Evolutionary conservation across 371 early-diverging fungal species (phyloP), one percentile per base, ranked within the genome.

Genomic region (Smittium culicis): DNA sequence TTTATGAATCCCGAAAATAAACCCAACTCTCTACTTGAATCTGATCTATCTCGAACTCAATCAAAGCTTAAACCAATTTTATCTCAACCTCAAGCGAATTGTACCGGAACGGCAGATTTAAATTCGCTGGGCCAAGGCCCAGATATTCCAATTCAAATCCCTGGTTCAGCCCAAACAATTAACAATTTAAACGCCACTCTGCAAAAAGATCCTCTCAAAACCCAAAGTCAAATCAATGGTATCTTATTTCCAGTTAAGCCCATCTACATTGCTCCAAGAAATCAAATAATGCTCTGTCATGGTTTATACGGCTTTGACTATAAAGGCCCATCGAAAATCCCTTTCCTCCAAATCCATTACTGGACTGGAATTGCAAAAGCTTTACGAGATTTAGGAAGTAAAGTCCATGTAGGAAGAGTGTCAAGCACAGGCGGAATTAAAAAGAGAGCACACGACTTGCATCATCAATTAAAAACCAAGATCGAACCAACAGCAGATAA

Each of bases 261-360:
- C 1, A 72, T 76, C 25, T 90, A 90, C 74, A 71, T 80, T 60
- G 84, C 91, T 20, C 90, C 91, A 11, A 79, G 88, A 29, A 80
- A 89, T 58, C 90, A 91, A 25, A 82, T 94, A 66, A 89, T 92
- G 2, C 80, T 94, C 25, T 92, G 93, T 74, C 94, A 92, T 76
- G 94, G 87, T 0, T 78, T 94, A 31, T 94, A 88, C 78, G 94
- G 94, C 0, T 94, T 87, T 71, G 93, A 94, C 76, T 83, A 83
- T 61, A 73, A 16, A 72, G 87, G 93, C 0, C 90, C 90, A 0
- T 85, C 83, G 30, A 71, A 82, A 24, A 72, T 90, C 28, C 96
- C 96, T 0, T 72, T 77, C 25, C 75, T 93, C 28, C 94, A 91
- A 74, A 76, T 91, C 27, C 88, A 88, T 57, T 95, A 95, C 72